Base-by-base conservation (phyloP, 2,329 filamentous ascomycete genomes). In the Stylonectria norvegica region DNA sequence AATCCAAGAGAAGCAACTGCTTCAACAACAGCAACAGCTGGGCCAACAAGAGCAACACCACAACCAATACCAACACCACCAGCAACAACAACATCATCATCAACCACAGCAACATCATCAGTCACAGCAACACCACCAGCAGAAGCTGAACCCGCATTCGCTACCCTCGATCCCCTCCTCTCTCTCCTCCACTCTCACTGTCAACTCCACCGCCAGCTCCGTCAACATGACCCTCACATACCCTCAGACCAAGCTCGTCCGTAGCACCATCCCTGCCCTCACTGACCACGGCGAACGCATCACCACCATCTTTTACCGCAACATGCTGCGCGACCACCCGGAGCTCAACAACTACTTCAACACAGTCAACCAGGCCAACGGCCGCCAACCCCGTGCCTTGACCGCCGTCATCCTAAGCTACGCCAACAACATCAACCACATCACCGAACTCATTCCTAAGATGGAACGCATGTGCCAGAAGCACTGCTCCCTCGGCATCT, bases 311-410 rank as follows among this genome's bases (percentile, higher is more conserved):
- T 89, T 90, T 69, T 89, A 90, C 70, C 70, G 71, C 46, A 81
- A 78, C 57, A 78, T 89, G 70, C 69, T 89, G 17, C 59, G 60
- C 9, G 78, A 79, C 27, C 72, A 87, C 45, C 84, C 84, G 0
- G 74, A 79, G 31, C 75, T 89, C 20, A 77, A 81, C 53, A 75
- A 81, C 61, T 70, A 84, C 63, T 89, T 89, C 74, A 89, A 88
- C 50, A 54, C 50, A 1, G 60, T 58, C 43, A 65, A 65, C 52
- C 61, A 62, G 50, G 56, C 57, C 44, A 65, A 62, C 38, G 61
- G 60, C 30, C 59, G 59, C 8, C 62, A 65, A 34, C 62, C 62
- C 5, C 56, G 61, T 34, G 62, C 62, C 23, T 54, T 65, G 27
- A 59, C 60, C n/a, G 54, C 56, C 38, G 51, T 65, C 39, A 79